phyloP scores from a whole-genome alignment of 1,284 basidiomycete species.

The Apiotrichum siamense region DNA sequence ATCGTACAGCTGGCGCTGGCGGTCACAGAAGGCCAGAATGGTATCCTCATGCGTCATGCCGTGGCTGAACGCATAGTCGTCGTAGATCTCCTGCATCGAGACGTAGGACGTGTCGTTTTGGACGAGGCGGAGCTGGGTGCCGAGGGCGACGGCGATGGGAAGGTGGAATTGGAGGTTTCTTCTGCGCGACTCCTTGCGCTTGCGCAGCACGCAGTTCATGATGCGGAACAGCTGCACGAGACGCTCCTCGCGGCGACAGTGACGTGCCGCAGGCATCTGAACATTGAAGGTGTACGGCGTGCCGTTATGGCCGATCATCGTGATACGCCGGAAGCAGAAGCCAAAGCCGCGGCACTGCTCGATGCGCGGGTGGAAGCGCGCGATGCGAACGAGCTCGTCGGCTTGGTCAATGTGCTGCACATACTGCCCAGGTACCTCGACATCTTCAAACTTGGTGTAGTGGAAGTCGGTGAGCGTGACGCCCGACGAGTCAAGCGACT shows the following conservation, averaged over 20 bases:
- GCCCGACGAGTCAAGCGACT: conserved; percentile 82
- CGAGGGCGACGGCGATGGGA: conserved; percentile 79
- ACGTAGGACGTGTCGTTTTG: conserved; percentile 90
- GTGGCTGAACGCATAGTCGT: conserved; percentile 72
- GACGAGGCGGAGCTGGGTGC: conserved; percentile 75
- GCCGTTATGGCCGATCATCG: conserved; percentile 88
- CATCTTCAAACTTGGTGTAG: conserved; percentile 95
- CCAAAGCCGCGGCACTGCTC: conserved; percentile 81
- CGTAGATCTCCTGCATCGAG: conserved; percentile 88
- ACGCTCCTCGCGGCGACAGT: conserved; percentile 87
- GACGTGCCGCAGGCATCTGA: conserved; percentile 79
- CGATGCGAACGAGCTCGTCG: conserved; percentile 84
- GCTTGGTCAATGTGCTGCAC: conserved; percentile 93
- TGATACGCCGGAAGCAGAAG: conserved; percentile 83
- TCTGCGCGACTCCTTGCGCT: conserved; percentile 89
- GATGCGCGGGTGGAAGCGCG: conserved; percentile 83
- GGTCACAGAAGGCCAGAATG: conserved; percentile 73
- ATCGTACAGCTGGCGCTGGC: conserved; percentile 60
- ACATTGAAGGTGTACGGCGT: conserved; percentile 83
- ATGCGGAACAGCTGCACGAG: conserved; percentile 87
- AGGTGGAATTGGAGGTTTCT: conserved; percentile 88
- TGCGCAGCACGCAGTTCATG: conserved; percentile 78
- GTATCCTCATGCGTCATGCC: conserved; percentile 86
- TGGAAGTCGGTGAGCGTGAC: conserved; percentile 98
- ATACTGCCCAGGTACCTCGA: conserved; percentile 98